Conservation (phyloP, 2,329 filamentous ascomycete genomes). For the Aspergillus floridensis region DNA sequence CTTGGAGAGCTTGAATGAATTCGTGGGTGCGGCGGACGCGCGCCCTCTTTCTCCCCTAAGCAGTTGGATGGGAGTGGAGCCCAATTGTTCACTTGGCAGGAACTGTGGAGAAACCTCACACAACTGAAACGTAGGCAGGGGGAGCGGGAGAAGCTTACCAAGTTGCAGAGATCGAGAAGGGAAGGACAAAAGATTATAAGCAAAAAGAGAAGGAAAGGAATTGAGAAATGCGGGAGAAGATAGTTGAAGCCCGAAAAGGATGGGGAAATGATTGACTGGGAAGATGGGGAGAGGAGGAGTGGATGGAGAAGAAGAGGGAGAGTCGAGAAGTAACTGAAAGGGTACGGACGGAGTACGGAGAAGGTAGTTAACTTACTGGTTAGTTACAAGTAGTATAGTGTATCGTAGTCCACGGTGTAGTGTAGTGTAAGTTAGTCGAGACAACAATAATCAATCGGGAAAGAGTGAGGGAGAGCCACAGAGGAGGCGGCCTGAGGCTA, state of each 20-base stretch:
- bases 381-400: background rate
- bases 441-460: background rate
- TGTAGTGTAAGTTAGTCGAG: background rate
- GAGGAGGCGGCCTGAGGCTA: background rate
- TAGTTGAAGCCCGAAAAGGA: constrained; percentile 3
- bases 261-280: background rate
- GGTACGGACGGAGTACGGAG: background rate
- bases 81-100: constrained; percentile 25
- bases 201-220: background rate
- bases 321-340: background rate
- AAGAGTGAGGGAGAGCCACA: background rate
- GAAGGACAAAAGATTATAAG: background rate
- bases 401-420: background rate
- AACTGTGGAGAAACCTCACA: constrained; percentile 28
- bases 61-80: constrained; percentile 30
- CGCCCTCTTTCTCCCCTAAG: constrained; percentile 20
- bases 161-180: constrained; percentile 5
- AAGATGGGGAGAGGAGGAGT: constrained; percentile 1
- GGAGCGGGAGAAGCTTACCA: constrained; percentile 17
- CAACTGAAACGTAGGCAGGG: constrained; percentile 12
- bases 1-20: background rate
- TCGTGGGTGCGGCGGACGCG: background rate
- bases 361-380: background rate
- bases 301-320: constrained; percentile 1
- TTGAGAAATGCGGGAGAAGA: constrained; percentile 4